phyloP scores from a whole-genome alignment of 2,329 filamentous ascomycete genomes.

The Botrytis fabae region DNA sequence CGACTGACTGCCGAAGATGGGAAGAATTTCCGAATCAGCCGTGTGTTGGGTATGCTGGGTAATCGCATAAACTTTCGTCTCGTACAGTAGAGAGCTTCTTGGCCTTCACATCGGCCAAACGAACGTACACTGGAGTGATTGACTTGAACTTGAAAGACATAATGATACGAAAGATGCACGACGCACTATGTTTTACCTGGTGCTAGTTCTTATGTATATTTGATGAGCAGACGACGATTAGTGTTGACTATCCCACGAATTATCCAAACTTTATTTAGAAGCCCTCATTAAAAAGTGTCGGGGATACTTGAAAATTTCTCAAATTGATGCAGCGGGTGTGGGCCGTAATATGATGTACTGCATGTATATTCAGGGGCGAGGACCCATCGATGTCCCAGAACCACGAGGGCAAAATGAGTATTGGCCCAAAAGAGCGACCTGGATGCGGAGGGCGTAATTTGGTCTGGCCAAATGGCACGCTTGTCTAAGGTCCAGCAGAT shows the following conservation, averaged over 20 bases:
- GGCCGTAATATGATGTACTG: not conserved
- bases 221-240: not conserved
- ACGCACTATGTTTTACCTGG: not conserved
- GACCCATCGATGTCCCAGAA: conserved; percentile 21
- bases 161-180: not conserved
- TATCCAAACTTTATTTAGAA: conserved; percentile 1
- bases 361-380: conserved; percentile 18
- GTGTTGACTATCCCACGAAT: not conserved
- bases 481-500: not conserved
- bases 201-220: not conserved
- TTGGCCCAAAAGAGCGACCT: conserved; percentile 15
- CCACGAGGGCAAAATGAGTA: conserved; percentile 15
- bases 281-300: conserved; percentile 4
- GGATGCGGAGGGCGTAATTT: conserved; percentile 18
- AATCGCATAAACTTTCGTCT: not conserved
- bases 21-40: not conserved
- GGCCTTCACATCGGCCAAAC: not conserved
- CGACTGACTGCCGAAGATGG: not conserved
- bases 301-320: conserved; percentile 1
- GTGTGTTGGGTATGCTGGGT: not conserved
- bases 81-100: not conserved
- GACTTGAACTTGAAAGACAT: not conserved
- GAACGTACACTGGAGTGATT: not conserved
- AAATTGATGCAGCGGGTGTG: not conserved
- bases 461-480: conserved; percentile 8